Evolutionary conservation across 108 stramenopile genomes (phyloP).

Genomic region (Bacterosira constricta): DNA sequence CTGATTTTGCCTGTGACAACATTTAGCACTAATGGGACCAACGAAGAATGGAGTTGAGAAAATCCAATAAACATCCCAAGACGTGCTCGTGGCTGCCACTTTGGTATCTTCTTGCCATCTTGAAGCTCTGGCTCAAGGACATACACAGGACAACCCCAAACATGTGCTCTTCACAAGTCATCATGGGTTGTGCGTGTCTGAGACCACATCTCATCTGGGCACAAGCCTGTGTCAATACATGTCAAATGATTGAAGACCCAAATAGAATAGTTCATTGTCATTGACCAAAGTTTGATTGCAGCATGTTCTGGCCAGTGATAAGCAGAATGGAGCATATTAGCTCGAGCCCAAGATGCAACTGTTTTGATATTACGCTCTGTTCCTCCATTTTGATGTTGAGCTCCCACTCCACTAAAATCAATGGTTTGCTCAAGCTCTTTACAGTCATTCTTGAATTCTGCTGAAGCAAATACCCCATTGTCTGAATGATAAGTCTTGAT

Average conservation of each 20-base stretch:
- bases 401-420: too few species aligned
- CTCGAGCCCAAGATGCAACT: constrained; percentile 59
- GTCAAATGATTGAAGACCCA: constrained; percentile 16
- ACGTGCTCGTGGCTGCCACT: not conserved
- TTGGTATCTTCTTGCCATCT: constrained; percentile 37
- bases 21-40: not conserved
- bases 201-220: constrained; percentile 29
- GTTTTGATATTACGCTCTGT: too few species aligned
- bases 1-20: not conserved
- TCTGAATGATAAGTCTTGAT: constrained; percentile 46
- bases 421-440: constrained; percentile 27
- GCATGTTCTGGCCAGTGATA: constrained; percentile 50
- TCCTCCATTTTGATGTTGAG: too few species aligned
- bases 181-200: not conserved
- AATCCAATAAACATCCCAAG: constrained; percentile 1
- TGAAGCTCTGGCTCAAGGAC: constrained; percentile 2
- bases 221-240: not conserved
- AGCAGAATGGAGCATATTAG: too few species aligned
- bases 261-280: constrained; percentile 48
- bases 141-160: constrained; percentile 32
- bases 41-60: not conserved
- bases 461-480: constrained; percentile 39
- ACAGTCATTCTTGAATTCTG: constrained; percentile 6
- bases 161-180: constrained; percentile 14
- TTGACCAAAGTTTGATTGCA: constrained; percentile 43